Percentiles rank a stretch among this genome's conserved stretches.
phyloP scores from a whole-genome alignment of 441 rosid genomes.

The Adansonia gregorii region DNA sequence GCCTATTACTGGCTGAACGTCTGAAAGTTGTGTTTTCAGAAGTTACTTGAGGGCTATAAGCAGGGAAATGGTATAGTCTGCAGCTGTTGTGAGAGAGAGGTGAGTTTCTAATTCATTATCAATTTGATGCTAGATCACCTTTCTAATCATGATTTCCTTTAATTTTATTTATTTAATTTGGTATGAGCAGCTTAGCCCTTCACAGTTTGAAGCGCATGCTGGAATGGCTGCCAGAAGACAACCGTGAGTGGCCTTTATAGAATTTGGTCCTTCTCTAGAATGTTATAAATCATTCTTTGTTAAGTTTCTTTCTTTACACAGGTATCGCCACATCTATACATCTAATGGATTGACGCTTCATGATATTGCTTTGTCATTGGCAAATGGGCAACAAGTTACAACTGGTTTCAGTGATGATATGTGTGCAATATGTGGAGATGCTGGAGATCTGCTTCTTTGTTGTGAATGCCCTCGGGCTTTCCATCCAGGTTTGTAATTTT shows the following conservation, averaged over 20 bases:
- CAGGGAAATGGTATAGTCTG: slow-evolving; percentile 85
- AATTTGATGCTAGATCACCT: slow-evolving; percentile 12
- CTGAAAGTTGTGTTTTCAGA: slow-evolving; percentile 43
- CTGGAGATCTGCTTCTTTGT: slow-evolving; percentile 76
- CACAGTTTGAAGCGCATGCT: slow-evolving; percentile 99
- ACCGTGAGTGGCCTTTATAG: slow-evolving; percentile 67
- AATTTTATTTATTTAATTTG: slow-evolving; percentile 12
- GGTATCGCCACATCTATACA: slow-evolving; percentile 90
- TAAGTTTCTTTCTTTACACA: slow-evolving; percentile 41
- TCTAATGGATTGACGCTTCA: slow-evolving; percentile 86
- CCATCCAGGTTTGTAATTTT: slow-evolving; percentile 60
- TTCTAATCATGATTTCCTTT: slow-evolving; percentile 14
- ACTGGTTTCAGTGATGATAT: slow-evolving; percentile 80
- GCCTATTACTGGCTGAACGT: background rate
- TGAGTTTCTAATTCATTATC: slow-evolving; percentile 29
- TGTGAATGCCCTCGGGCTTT: slow-evolving; percentile 83
- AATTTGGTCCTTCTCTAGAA: slow-evolving; percentile 16
- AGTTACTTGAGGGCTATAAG: slow-evolving; percentile 73
- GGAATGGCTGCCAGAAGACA: slow-evolving; percentile 98
- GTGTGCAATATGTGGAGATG: slow-evolving; percentile 88
- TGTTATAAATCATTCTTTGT: slow-evolving; percentile 13
- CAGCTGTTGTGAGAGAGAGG: slow-evolving; percentile 80
- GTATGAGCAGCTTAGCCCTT: slow-evolving; percentile 83
- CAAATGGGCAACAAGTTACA: slow-evolving; percentile 52
- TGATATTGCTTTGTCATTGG: slow-evolving; percentile 81